These are phyloP conservation scores for Tylopilus sp. DNA, from an alignment of 1,284 basidiomycete genomes.

Conservation along the genomic window DNA sequence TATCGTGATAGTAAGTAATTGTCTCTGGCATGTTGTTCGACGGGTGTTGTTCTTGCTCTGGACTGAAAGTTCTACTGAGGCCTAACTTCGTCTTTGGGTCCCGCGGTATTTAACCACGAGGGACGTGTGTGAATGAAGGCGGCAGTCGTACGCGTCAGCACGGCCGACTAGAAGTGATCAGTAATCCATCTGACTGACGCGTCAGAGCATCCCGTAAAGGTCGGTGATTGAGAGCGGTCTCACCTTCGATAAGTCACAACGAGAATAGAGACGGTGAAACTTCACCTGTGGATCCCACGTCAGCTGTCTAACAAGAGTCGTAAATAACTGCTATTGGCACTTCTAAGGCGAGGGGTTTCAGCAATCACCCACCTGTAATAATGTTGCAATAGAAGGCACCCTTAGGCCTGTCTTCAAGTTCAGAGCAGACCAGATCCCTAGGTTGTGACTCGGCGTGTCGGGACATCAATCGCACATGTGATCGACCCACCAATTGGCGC, in stretches of 20 bases:
- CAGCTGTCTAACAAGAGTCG: no score
- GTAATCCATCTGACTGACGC: background rate
- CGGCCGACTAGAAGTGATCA: background rate
- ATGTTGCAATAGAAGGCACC: no score
- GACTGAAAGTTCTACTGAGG: no score
- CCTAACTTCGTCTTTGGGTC: background rate
- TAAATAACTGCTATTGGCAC: no score
- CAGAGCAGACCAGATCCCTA: no score
- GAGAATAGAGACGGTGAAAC: background rate
- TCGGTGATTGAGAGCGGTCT: background rate
- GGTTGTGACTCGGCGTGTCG: no score
- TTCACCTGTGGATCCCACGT: no score
- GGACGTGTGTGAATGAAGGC: background rate
- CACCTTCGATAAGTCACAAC: background rate
- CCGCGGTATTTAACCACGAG: background rate
- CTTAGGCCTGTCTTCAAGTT: no score
- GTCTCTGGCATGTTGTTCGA: conserved; percentile 6
- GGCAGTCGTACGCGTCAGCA: background rate
- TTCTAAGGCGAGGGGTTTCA: no score
- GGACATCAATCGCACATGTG: no score
- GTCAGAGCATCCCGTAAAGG: background rate
- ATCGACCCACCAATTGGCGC: no score
- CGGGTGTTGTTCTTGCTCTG: background rate
- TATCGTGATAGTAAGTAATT: conserved; percentile 15
- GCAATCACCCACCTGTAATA: no score